Conservation (phyloP, 345 rosid species). For the Lumnitzera littorea region DNA sequence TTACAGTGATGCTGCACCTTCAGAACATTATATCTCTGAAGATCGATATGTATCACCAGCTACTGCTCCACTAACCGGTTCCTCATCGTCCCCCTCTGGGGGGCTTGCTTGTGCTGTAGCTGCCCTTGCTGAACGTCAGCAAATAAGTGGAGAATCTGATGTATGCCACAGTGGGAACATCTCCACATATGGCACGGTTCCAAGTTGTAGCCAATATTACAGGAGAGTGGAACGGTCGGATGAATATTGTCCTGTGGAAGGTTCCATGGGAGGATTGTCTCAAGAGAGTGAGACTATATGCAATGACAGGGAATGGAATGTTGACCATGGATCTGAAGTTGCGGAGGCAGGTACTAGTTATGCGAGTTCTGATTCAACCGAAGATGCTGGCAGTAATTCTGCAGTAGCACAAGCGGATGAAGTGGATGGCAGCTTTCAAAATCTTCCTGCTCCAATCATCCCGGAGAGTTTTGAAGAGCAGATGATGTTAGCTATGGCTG, state of each 20-base stretch:
- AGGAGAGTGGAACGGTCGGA: slow-evolving; percentile 29
- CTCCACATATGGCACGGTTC: slow-evolving; percentile 37
- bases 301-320: slow-evolving; percentile 45
- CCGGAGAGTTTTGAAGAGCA: slow-evolving; percentile 95
- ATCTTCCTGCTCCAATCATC: slow-evolving; percentile 37
- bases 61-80: slow-evolving; percentile 32
- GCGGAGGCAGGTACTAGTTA: slow-evolving; percentile 73
- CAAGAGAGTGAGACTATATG: slow-evolving; percentile 28
- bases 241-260: slow-evolving; percentile 26
- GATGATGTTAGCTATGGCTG: slow-evolving; percentile 95
- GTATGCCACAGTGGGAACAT: slow-evolving; percentile 28
- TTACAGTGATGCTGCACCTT: slow-evolving; percentile 29
- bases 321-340: slow-evolving; percentile 43
- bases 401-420: slow-evolving; percentile 31
- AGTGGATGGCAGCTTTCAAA: slow-evolving; percentile 23
- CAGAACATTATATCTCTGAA: slow-evolving; percentile 44
- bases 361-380: slow-evolving; percentile 51
- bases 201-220: slow-evolving; percentile 45
- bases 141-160: slow-evolving; percentile 52
- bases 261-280: slow-evolving; percentile 19
- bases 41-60: slow-evolving; percentile 32
- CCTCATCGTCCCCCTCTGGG: slow-evolving; percentile 73
- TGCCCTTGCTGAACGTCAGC: slow-evolving; percentile 85
- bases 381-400: slow-evolving; percentile 32
- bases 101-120: slow-evolving; percentile 84